Base-by-base conservation (phyloP, 2,329 filamentous ascomycete genomes). In the Dothidotthia symphoricarpi region DNA sequence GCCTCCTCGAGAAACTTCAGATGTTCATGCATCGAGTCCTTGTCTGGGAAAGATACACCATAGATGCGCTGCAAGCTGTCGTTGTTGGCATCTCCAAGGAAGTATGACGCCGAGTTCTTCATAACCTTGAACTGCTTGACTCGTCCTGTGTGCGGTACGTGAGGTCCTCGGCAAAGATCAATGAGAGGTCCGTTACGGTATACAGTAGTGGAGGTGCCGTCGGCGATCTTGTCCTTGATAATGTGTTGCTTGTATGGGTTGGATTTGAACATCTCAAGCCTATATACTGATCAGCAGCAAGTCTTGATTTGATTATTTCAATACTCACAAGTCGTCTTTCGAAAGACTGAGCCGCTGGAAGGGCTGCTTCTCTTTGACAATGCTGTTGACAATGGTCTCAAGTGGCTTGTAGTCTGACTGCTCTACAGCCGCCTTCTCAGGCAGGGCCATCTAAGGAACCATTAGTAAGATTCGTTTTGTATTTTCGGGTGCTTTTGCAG, bases 201-300 rank as follows among this genome's bases (percentile, higher is more conserved):
- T 27, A 97, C 91, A 8, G 93, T 97, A 64, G 88, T 95, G 64
- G 79, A 88, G 39, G 88, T 90, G 55, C 88, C 89, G 55, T 95
- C 88, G 26, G 83, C 76, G 45, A 97, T 87, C 69, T 94, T 89
- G 74, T 89, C 86, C 57, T 88, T 85, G 72, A 98, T 97, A 69
- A 97, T 95, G 68, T 96, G 87, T 66, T 95, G 83, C 80, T 98
- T 97, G 76, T 95, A 97, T 68, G 93, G 93, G 78, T 94, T 96
- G 77, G 95, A 94, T 57, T 83, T 81, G 75, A 97, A 97, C 87
- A 97, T 95, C 66, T 95, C 88, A 35, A 93, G 80, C 34, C 57
- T 60, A 17, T 10, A 24, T 6, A 26, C 5, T 10, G 28, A 13
- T 48, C 19, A 44, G 28, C 22, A 32, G 12, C 11, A 16, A 22